These are phyloP conservation scores for Trichopus zeylanicus DNA, from an alignment of 116 monocot species.

Conservation along the genomic window DNA sequence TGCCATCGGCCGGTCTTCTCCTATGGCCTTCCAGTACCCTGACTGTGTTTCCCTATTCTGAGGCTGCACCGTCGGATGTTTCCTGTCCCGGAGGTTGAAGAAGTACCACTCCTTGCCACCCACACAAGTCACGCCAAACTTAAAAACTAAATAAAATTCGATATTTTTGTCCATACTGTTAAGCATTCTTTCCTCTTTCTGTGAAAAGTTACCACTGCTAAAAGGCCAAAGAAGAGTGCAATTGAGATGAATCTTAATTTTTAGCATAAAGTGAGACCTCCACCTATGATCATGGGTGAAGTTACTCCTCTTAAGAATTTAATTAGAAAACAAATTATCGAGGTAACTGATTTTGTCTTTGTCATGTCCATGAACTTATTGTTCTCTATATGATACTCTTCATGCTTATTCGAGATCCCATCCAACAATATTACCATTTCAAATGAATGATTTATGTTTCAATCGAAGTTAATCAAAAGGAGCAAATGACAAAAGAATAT, in stretches of 20 bases:
- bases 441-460: neutral
- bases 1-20: constrained; percentile 31
- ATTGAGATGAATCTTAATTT: constrained; percentile 93
- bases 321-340: constrained; percentile 72
- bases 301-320: constrained; percentile 76
- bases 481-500: too few relatives aligned
- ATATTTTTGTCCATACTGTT: neutral
- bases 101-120: constrained; percentile 63
- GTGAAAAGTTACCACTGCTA: constrained; percentile 65
- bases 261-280: constrained; percentile 67
- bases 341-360: constrained; percentile 30
- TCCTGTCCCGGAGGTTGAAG: constrained; percentile 47
- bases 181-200: constrained; percentile 7
- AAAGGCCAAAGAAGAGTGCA: constrained; percentile 92
- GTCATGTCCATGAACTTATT: neutral
- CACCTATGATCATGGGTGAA: constrained; percentile 72
- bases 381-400: neutral
- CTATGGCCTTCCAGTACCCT: constrained; percentile 73
- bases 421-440: neutral
- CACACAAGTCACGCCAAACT: constrained; percentile 53
- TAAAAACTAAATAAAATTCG: too few relatives aligned
- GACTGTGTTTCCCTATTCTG: constrained; percentile 40
- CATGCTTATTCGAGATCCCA: neutral
- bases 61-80: constrained; percentile 51
- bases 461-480: too few relatives aligned